Base-by-base conservation (phyloP, 352 stramenopile species). In the Globisporangium nunn region DNA sequence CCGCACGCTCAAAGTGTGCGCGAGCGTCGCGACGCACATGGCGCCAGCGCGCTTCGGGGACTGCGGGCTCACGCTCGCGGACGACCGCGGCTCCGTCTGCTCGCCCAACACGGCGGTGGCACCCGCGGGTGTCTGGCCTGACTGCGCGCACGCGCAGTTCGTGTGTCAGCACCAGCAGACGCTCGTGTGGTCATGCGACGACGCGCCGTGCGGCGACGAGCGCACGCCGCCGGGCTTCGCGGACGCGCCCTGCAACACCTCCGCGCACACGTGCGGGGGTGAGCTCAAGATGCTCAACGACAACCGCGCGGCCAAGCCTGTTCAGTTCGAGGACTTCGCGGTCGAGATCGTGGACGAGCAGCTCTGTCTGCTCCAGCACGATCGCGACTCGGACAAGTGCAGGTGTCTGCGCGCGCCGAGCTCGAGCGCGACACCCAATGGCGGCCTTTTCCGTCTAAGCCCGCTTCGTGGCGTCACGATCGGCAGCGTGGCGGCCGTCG, bases 271-370 rank as follows among this genome's bases (percentile, higher is more conserved):
- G 1, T 93, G 82, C 57, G 63, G 66, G 47, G 77, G 76, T 50
- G 64, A 66, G 39, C 64, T 89, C 50, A 78, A 78, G 71, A 81
- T 91, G 56, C 65, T 93, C 17, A 89, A 93, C 66, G 80, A 93
- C 52, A 88, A 90, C 49, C 72, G 78, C 0, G 78, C 72, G 0
- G 82, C 78, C 6, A 92, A 92, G 58, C 82, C 82, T n/a, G 74
- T 75, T 8, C 78, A 84, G 56, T 89, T 77, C 58, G 76, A 92
- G 59, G 58, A 74, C 12, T 83, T 79, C 47, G 59, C 80, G 7
- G 75, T 93, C 44, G 78, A 93, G 59, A 85, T 93, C 59, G 65
- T 93, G 45, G 71, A 89, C 45, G 70, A 85, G 58, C 43, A 52
- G 6, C 59, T 33, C 3, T 91, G 80, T 46, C 50, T 67, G 31